Base-by-base conservation (phyloP, 169 alveolate genomes). In the Plasmodium adleri region DNA sequence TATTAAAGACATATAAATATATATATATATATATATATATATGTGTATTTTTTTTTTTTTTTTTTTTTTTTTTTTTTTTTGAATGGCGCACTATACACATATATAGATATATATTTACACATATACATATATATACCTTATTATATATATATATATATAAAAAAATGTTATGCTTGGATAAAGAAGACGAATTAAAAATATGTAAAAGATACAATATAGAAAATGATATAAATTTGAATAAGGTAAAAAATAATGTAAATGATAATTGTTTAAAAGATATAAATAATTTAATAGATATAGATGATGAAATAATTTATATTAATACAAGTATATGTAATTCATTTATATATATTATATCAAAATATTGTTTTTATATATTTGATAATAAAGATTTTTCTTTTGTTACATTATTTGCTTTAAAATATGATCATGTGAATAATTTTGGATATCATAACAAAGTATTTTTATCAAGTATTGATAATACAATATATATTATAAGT, bases 111-210 rank as follows among this genome's bases (percentile, higher is more conserved):
- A 39, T 9, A 39, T 5, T 39, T 39, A 39, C 47, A 39, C 9
- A 39, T 39, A 39, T 39, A 39, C 47, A 39, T 39, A 39, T 39
- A 39, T 39, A 39, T 5, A 39, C 47, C 47, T 39, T 39, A 1
- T 6, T 39, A 54, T 8, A 50, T 13, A 3, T 32, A 67, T 22
- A 52, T 43, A 39, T 20, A 20, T 20, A 20, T 20, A 24, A 43
- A 50, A 86, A 72, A 86, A 86, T 86, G 92, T 43, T 86, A 72
- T 86, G 92, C 50, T 86, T 72, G 20, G 92, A 67, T 86, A 86
- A 72, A 86, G 92, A 86, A 73, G 92, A 86, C 72, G 88, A 86
- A 52, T 52, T 86, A 71, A 86, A 86, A 45, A 71, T 86, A 60
- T 71, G 12, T 54, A 70, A 72, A 86, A 86, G 62, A 62, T 39